Evolutionary conservation across 495 filamentous ascomycete genomes (phyloP).

Genomic region (Xylaria scruposa): DNA sequence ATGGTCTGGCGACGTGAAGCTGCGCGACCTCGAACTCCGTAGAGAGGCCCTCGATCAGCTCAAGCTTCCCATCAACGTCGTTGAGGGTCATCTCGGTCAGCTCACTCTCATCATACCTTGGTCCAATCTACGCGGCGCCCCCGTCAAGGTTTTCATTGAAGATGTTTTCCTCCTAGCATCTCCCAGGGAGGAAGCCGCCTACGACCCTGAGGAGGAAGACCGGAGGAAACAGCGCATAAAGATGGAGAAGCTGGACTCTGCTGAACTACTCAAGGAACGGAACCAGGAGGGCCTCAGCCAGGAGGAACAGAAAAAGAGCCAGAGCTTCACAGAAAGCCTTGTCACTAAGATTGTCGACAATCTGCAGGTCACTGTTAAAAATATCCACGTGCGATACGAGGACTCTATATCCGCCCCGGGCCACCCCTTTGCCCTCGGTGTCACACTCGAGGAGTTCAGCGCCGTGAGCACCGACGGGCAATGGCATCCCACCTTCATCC

Average conservation of each 20-base stretch:
- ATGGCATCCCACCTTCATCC: constrained; percentile 94
- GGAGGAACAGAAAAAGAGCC: constrained; percentile 93
- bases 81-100: constrained; percentile 90
- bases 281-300: constrained; percentile 90
- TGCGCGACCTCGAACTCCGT: constrained; percentile 88
- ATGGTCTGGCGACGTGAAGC: constrained; percentile 96
- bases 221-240: constrained; percentile 82
- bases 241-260: constrained; percentile 96
- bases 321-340: constrained; percentile 94
- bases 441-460: constrained; percentile 94
- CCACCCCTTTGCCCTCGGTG: constrained; percentile 89
- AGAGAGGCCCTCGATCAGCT: constrained; percentile 96
- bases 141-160: constrained; percentile 91
- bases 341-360: constrained; percentile 98
- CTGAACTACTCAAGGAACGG: constrained; percentile 88
- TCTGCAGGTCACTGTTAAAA: constrained; percentile 94
- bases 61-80: constrained; percentile 92
- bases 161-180: constrained; percentile 95
- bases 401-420: constrained; percentile 95
- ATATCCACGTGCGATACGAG: constrained; percentile 96
- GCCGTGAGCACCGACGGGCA: constrained; percentile 92
- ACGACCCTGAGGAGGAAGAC: constrained; percentile 90
- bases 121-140: constrained; percentile 93
- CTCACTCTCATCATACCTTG: constrained; percentile 93
- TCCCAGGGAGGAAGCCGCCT: constrained; percentile 91